A percentile compares a stretch with the other conserved stretches of the same genome.
These are phyloP conservation scores for Boletus eberwhitei DNA, from an alignment of 768 basidiomycete species.

Conservation along the genomic window DNA sequence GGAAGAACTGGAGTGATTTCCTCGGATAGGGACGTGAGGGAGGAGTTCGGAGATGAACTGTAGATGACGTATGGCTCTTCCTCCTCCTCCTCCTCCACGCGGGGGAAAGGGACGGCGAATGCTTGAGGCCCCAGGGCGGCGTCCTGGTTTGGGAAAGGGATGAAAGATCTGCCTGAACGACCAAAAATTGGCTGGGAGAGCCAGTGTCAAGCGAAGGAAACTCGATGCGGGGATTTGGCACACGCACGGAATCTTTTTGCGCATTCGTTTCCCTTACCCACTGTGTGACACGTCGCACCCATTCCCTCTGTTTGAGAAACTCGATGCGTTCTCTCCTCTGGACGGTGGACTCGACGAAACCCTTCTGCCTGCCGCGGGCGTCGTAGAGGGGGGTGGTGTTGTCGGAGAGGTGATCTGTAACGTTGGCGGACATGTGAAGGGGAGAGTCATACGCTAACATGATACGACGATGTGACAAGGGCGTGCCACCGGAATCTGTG, in stretches of 20 bases:
- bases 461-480: not conserved
- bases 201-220: not conserved
- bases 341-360: constrained; percentile 41
- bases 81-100: constrained; percentile 27
- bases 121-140: not conserved
- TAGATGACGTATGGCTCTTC: constrained; percentile 34
- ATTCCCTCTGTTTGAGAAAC: constrained; percentile 48
- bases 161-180: constrained; percentile 8
- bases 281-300: constrained; percentile 38
- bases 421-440: constrained; percentile 7
- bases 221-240: not conserved
- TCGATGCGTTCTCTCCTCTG: constrained; percentile 51
- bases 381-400: constrained; percentile 35
- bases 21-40: constrained; percentile 32
- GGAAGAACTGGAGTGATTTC: constrained; percentile 27
- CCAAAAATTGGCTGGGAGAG: constrained; percentile 20
- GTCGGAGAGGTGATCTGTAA: constrained; percentile 2
- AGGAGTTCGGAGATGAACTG: constrained; percentile 32
- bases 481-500: too few relatives aligned
- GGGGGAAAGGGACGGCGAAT: constrained; percentile 25
- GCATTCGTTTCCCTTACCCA: constrained; percentile 35
- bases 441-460: constrained; percentile 22
- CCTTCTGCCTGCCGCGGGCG: constrained; percentile 42
- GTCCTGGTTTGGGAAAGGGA: constrained; percentile 12
- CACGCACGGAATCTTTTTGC: constrained; percentile 24